A percentile compares a stretch with the other conserved stretches of the same genome.
Evolutionary conservation across 768 basidiomycete genomes (phyloP).

Genomic region (Punctularia strigosozonata): DNA sequence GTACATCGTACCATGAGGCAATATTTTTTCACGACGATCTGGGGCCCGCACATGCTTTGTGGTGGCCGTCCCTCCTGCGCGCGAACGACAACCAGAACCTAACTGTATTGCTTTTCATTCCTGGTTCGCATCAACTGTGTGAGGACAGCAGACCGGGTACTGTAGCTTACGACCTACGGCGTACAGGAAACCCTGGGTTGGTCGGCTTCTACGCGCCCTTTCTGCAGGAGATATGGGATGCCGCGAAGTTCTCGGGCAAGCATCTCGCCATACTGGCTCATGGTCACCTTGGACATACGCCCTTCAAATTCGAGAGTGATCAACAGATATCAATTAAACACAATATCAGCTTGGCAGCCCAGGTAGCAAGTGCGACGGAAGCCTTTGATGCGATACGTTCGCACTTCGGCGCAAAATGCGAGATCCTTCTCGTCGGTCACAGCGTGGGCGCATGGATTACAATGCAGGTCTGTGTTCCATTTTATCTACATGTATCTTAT

Average conservation of each 20-base stretch:
- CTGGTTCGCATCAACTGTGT: conserved; percentile 5
- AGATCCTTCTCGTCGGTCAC: conserved; percentile 45
- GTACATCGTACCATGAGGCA: no score
- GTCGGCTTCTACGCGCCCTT: conserved; percentile 59
- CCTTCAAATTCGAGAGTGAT: conserved; percentile 18
- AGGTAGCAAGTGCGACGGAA: conserved; percentile 44
- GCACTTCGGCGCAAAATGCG: conserved; percentile 20
- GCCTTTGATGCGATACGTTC: conserved; percentile 33
- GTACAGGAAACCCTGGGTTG: conserved; percentile 43
- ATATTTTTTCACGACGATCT: not conserved
- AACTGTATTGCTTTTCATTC: conserved; percentile 8
- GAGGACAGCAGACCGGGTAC: not conserved
- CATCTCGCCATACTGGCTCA: conserved; percentile 45
- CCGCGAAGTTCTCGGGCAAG: conserved; percentile 8
- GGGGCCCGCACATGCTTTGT: not conserved
- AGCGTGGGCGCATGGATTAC: conserved; percentile 67
- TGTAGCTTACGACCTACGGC: not conserved
- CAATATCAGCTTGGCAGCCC: conserved; percentile 31
- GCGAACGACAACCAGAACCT: not conserved
- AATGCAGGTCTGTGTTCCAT: conserved; percentile 32
- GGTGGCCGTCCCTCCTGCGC: not conserved
- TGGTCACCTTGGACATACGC: conserved; percentile 56
- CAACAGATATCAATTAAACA: no score
- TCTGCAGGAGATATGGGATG: conserved; percentile 35
- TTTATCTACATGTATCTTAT: not conserved